Conservation (phyloP, 2,329 filamentous ascomycete genomes). For the Coniochaeta pulveracea region DNA sequence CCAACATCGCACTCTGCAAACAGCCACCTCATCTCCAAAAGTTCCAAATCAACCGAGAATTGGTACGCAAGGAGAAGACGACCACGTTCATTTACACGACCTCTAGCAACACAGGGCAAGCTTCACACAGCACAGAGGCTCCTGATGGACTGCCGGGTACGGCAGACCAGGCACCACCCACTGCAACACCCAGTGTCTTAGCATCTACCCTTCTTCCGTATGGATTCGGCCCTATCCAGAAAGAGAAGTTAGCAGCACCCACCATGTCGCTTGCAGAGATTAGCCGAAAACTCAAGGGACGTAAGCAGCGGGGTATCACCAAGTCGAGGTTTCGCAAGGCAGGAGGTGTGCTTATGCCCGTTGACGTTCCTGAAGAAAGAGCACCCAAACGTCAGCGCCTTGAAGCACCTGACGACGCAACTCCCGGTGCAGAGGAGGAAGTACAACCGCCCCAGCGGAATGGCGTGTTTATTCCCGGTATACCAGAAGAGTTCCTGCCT, state of each 20-base stretch:
- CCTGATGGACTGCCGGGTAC: neutral
- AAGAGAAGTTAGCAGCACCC: neutral
- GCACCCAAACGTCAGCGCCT: conserved; percentile 1
- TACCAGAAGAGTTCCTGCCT: conserved; percentile 1
- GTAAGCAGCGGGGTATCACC: neutral
- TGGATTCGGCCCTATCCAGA: neutral
- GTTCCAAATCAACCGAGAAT: conserved; percentile 24
- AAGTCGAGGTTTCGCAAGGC: neutral
- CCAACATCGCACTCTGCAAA: conserved; percentile 19
- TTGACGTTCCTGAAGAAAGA: neutral
- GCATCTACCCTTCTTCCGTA: no score
- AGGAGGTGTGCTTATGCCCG: neutral
- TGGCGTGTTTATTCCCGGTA: no score
- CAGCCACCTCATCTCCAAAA: conserved; percentile 27
- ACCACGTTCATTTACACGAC: conserved; percentile 29
- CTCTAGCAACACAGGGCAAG: neutral
- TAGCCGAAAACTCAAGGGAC: neutral
- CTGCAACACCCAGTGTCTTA: neutral
- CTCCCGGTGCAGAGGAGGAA: conserved; percentile 4
- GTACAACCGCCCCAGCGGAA: conserved; percentile 1
- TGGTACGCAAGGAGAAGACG: conserved; percentile 26
- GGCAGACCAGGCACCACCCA: neutral
- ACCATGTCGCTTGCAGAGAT: neutral
- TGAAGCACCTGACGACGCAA: neutral
- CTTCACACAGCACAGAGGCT: neutral